phyloP scores from a whole-genome alignment of 495 filamentous ascomycete genomes.

The Ascodesmis nigricans region DNA sequence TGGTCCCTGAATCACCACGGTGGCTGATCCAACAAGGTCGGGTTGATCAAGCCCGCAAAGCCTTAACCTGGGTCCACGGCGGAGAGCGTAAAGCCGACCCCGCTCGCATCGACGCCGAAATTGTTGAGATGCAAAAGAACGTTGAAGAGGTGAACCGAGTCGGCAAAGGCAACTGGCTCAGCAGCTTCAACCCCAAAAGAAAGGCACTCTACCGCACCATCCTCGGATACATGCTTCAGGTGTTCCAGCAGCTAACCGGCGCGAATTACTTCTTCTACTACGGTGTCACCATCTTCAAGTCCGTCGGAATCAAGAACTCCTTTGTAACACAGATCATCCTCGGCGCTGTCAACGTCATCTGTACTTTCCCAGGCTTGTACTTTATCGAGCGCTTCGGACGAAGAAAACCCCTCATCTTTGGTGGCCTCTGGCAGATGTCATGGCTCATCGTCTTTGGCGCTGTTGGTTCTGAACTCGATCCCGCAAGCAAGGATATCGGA shows the following conservation, averaged over 20 bases:
- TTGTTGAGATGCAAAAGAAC: conserved; percentile 43
- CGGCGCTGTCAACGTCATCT: conserved; percentile 48
- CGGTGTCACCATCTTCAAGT: conserved; percentile 47
- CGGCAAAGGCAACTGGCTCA: conserved; percentile 31
- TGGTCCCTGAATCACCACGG: conserved; percentile 42
- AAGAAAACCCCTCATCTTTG: conserved; percentile 40
- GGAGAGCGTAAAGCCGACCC: conserved; percentile 33
- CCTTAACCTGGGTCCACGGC: conserved; percentile 45
- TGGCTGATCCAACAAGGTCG: conserved; percentile 34
- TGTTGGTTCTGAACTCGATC: conserved; percentile 31
- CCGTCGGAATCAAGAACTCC: conserved; percentile 43
- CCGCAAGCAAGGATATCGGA: conserved; percentile 36
- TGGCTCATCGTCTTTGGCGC: conserved; percentile 57
- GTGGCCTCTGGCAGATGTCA: conserved; percentile 44
- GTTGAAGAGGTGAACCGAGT: conserved; percentile 30
- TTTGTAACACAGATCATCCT: conserved; percentile 57
- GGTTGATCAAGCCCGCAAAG: conserved; percentile 33
- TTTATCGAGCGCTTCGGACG: conserved; percentile 51
- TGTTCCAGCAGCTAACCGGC: conserved; percentile 46
- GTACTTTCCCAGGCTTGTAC: conserved; percentile 51
- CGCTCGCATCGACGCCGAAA: conserved; percentile 37
- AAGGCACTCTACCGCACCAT: conserved; percentile 38
- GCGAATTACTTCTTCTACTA: conserved; percentile 76
- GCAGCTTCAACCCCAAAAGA: conserved; percentile 32
- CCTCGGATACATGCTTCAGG: conserved; percentile 43